Conservation (phyloP, 768 basidiomycete genomes). For the Pisolithus sp. region DNA sequence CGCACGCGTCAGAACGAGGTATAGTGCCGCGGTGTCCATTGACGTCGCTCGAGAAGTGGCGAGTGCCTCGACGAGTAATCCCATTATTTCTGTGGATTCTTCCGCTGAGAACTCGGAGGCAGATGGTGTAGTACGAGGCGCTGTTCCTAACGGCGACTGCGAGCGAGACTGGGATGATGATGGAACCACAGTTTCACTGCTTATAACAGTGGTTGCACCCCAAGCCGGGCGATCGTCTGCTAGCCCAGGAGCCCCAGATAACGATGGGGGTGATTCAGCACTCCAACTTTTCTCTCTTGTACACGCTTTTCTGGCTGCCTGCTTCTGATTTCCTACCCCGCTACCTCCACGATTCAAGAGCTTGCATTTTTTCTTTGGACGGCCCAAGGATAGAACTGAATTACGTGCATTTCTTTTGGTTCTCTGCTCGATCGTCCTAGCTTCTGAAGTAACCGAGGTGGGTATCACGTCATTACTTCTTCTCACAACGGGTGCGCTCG, state of each 20-base stretch:
- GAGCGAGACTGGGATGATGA: neutral
- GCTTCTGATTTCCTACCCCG: neutral
- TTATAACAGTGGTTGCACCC: neutral
- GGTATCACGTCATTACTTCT: slow-evolving; percentile 5
- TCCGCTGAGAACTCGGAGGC: neutral
- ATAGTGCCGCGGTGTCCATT: slow-evolving; percentile 48
- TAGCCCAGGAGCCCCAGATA: neutral
- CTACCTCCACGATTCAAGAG: slow-evolving; percentile 1
- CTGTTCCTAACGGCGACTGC: neutral
- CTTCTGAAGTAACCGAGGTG: neutral
- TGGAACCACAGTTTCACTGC: neutral
- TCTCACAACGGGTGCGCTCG: slow-evolving; percentile 1
- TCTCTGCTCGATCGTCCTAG: neutral
- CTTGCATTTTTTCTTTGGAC: slow-evolving; percentile 18
- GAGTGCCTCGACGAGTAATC: slow-evolving; percentile 65
- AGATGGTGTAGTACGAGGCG: neutral
- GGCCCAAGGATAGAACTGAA: slow-evolving; percentile 4
- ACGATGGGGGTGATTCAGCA: neutral
- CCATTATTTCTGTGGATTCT: slow-evolving; percentile 39
- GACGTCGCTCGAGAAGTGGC: slow-evolving; percentile 69
- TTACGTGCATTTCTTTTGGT: slow-evolving; percentile 2
- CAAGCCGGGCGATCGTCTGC: neutral
- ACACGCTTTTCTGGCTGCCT: neutral
- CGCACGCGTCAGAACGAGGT: slow-evolving; percentile 43
- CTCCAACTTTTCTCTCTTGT: neutral